Percentiles rank a stretch among this genome's conserved stretches.
These are phyloP conservation scores for Yamadazyma atmosphaerica DNA, from an alignment of 1,139 yeast species.

Conservation along the genomic window DNA sequence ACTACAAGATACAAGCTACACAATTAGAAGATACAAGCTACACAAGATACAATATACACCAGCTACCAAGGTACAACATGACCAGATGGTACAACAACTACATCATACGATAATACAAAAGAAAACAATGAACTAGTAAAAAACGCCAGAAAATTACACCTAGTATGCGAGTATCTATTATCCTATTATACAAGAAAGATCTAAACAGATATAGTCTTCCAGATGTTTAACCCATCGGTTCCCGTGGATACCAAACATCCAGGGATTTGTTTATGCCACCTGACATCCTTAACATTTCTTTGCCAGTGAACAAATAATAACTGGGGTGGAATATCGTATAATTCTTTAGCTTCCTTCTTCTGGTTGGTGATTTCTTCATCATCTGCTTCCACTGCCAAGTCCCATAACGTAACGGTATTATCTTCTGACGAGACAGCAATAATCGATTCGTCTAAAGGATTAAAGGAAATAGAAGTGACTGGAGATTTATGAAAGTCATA, in stretches of 20 bases:
- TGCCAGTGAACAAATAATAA: slow-evolving; percentile 98
- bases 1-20: too few species aligned
- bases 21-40: too few species aligned
- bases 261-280: slow-evolving; percentile 97
- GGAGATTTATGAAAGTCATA: slow-evolving; percentile 95
- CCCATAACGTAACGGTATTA: slow-evolving; percentile 96
- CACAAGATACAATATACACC: too few species aligned
- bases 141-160: too few species aligned
- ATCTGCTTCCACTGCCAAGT: slow-evolving; percentile 93
- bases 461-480: slow-evolving; percentile 89
- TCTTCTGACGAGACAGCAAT: slow-evolving; percentile 96
- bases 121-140: too few species aligned
- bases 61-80: too few species aligned
- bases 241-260: slow-evolving; percentile 95
- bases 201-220: slow-evolving; percentile 94
- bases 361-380: slow-evolving; percentile 90
- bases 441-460: slow-evolving; percentile 93
- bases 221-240: slow-evolving; percentile 88
- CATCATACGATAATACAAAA: too few species aligned
- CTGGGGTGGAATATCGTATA: slow-evolving; percentile 93
- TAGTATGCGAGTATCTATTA: too few species aligned
- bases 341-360: slow-evolving; percentile 67
- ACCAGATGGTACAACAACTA: too few species aligned
- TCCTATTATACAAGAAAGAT: background rate
- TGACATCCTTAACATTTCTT: slow-evolving; percentile 93